phyloP scores from a whole-genome alignment of 495 filamentous ascomycete species.

The Penicillium coffeae region DNA sequence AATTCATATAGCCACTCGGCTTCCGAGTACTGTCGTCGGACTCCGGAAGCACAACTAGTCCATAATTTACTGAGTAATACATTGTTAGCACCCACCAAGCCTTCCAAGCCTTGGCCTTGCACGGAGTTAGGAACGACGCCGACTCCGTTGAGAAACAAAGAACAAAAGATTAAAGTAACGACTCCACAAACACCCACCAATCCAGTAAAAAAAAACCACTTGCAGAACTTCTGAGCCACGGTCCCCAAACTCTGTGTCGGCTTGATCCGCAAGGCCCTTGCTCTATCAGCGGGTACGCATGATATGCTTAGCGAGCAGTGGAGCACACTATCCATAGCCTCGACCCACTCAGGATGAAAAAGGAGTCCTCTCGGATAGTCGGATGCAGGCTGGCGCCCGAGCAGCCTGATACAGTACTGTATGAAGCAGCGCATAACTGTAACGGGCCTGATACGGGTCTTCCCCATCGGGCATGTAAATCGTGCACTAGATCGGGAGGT shows the following conservation, averaged over 20 bases:
- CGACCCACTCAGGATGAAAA: slow-evolving; percentile 15
- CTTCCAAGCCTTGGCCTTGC: too few relatives aligned
- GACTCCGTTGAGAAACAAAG: not conserved
- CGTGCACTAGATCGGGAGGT: too few relatives aligned
- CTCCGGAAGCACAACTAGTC: too few relatives aligned
- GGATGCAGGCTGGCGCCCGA: slow-evolving; percentile 13
- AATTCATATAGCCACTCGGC: too few relatives aligned
- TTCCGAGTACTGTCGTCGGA: too few relatives aligned
- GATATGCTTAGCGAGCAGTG: slow-evolving; percentile 30
- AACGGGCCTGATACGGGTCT: not conserved
- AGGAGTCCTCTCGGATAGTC: slow-evolving; percentile 21
- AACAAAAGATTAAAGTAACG: not conserved
- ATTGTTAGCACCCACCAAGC: too few relatives aligned
- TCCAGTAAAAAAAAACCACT: slow-evolving; percentile 5
- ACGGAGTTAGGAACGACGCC: not conserved
- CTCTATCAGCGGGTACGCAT: slow-evolving; percentile 4
- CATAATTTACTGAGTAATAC: too few relatives aligned
- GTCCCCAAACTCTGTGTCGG: slow-evolving; percentile 24
- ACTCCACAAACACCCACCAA: not conserved
- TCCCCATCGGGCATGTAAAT: not conserved
- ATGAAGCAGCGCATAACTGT: not conserved
- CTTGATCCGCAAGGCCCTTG: slow-evolving; percentile 24
- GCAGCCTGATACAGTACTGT: not conserved
- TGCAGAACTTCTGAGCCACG: slow-evolving; percentile 18
- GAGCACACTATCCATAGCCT: slow-evolving; percentile 6